Percentiles rank a stretch among this genome's conserved stretches.
phyloP scores from a whole-genome alignment of 306 rosid species.

The Inga laurina region DNA sequence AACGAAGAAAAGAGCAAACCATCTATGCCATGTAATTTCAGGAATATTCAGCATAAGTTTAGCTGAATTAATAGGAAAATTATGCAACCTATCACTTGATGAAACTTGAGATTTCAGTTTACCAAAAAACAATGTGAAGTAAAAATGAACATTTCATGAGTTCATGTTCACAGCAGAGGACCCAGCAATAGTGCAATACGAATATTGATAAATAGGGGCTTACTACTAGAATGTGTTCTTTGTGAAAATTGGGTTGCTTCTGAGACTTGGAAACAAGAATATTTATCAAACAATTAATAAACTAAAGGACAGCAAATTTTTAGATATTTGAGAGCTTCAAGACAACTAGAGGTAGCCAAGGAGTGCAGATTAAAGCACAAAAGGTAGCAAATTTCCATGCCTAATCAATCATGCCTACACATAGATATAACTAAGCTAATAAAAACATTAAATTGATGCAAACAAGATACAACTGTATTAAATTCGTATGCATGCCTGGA shows the following conservation, averaged over 20 bases:
- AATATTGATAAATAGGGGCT: background rate
- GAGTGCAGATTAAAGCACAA: background rate
- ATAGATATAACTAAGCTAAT: background rate
- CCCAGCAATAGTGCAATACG: background rate
- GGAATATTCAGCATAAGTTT: background rate
- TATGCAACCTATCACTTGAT: background rate
- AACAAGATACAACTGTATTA: background rate
- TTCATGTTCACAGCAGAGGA: background rate
- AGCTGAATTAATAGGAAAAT: background rate
- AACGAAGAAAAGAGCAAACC: background rate
- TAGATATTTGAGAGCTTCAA: background rate
- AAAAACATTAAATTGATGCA: slow-evolving; percentile 6
- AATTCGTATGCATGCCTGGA: slow-evolving; percentile 9
- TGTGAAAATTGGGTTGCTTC: background rate
- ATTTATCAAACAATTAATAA: slow-evolving; percentile 8
- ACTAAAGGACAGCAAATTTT: background rate
- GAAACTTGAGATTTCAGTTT: slow-evolving; percentile 8
- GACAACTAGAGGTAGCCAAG: slow-evolving; percentile 19
- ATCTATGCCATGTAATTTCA: background rate
- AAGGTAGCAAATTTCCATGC: slow-evolving; percentile 5
- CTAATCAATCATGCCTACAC: slow-evolving; percentile 14
- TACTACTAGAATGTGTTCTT: background rate
- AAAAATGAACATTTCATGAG: background rate
- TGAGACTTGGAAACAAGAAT: background rate
- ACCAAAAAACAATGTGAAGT: background rate